These are phyloP conservation scores for Neurospora sp. DNA, from an alignment of 2,329 filamentous ascomycete species.

Conservation along the genomic window DNA sequence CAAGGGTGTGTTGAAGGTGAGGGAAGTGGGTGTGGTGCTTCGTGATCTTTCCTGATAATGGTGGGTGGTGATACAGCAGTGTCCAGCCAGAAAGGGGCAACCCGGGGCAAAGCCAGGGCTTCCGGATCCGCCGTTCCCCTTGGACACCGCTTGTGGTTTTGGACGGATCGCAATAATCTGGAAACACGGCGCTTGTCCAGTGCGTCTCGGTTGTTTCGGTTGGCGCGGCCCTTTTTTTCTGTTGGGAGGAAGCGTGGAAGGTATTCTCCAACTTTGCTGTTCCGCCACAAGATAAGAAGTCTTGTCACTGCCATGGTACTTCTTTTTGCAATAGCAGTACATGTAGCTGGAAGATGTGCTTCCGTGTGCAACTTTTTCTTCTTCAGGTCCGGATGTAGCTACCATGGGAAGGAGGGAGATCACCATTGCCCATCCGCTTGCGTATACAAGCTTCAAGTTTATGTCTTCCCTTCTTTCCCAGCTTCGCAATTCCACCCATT, in stretches of 20 bases:
- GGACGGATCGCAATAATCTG: neutral
- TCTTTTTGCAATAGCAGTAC: conserved; percentile 7
- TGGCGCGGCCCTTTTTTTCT: neutral
- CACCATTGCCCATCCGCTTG: neutral
- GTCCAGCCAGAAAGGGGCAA: neutral
- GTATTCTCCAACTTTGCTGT: conserved; percentile 1
- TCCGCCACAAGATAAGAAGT: conserved; percentile 13
- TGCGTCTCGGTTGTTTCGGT: neutral
- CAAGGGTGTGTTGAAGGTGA: neutral
- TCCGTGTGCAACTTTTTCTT: neutral
- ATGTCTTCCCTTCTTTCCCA: neutral
- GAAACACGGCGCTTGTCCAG: neutral
- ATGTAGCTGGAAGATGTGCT: conserved; percentile 3
- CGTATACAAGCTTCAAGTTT: neutral
- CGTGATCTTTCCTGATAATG: neutral
- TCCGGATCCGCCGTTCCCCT: conserved; percentile 1
- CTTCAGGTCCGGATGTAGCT: conserved; percentile 3
- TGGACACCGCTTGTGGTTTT: neutral
- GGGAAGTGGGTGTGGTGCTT: conserved; percentile 5
- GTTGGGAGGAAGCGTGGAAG: neutral
- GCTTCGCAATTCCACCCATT: neutral
- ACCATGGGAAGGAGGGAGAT: conserved; percentile 7
- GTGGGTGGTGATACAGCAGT: neutral
- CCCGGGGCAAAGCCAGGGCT: neutral
- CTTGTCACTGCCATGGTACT: conserved; percentile 7